A percentile compares a stretch with the other conserved stretches of the same genome.
Conservation (phyloP, 257 asterid species). For the Capsicum baccatum region DNA sequence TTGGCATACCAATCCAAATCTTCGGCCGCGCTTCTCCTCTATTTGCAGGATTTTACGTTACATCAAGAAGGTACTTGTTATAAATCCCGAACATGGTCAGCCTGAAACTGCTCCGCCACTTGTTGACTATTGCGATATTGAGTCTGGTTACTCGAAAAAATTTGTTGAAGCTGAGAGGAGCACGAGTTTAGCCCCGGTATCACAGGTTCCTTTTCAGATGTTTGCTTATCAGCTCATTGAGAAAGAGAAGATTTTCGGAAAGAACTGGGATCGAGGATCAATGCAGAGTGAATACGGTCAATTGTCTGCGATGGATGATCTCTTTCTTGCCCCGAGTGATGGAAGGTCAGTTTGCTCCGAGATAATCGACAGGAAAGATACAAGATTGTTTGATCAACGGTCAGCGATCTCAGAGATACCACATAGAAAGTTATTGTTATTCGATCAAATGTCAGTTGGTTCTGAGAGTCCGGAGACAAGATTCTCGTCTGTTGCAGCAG, state of each 20-base stretch:
- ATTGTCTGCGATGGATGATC: slow-evolving; percentile 71
- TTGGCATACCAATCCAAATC: slow-evolving; percentile 72
- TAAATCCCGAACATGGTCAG: slow-evolving; percentile 83
- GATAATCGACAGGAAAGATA: slow-evolving; percentile 32
- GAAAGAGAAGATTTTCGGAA: slow-evolving; percentile 58
- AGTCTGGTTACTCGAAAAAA: slow-evolving; percentile 59
- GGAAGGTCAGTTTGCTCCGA: slow-evolving; percentile 57
- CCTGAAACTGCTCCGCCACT: slow-evolving; percentile 85
- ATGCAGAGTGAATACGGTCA: slow-evolving; percentile 46
- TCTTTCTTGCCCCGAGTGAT: slow-evolving; percentile 60
- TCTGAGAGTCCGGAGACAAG: slow-evolving; percentile 46
- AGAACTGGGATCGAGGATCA: slow-evolving; percentile 59
- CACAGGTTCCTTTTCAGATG: slow-evolving; percentile 80
- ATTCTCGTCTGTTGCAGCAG: slow-evolving; percentile 8
- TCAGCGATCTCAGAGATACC: slow-evolving; percentile 52
- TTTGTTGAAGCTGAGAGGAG: slow-evolving; percentile 40
- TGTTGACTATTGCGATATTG: slow-evolving; percentile 81
- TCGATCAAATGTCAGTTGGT: slow-evolving; percentile 34
- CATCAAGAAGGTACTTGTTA: slow-evolving; percentile 69
- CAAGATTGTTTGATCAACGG: slow-evolving; percentile 31
- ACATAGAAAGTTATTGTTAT: slow-evolving; percentile 35
- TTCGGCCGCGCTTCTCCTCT: slow-evolving; percentile 76
- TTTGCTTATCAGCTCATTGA: slow-evolving; percentile 62
- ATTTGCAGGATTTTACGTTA: slow-evolving; percentile 73
- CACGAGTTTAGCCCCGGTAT: slow-evolving; percentile 43